Evolutionary conservation across 2,329 filamentous ascomycete genomes (phyloP).

Genomic region (Dactylonectria macrodidyma): DNA sequence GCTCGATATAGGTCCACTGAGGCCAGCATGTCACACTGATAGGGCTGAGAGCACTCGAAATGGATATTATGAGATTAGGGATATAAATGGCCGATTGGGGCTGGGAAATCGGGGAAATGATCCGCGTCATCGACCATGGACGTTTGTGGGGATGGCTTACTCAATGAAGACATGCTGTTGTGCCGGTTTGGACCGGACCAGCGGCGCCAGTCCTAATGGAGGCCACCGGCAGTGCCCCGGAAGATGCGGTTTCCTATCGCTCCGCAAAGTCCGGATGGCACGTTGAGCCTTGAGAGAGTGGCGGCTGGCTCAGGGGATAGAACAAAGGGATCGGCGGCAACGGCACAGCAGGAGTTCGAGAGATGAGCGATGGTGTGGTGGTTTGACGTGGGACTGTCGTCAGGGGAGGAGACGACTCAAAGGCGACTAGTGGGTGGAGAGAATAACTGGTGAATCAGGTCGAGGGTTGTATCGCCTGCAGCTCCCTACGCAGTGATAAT

Average conservation of each 20-base stretch:
- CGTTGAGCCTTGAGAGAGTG: constrained; percentile 17
- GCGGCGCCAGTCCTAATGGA: constrained; percentile 43
- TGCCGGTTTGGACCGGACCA: constrained; percentile 30
- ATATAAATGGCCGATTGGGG: constrained; percentile 11
- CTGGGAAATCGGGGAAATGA: constrained; percentile 28
- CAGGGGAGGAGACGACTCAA: neutral
- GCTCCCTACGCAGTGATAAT: neutral
- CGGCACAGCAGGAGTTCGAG: neutral
- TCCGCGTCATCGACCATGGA: constrained; percentile 34
- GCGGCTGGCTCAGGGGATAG: neutral
- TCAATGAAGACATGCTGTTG: constrained; percentile 49
- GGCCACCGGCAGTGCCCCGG: constrained; percentile 32
- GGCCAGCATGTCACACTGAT: constrained; percentile 8
- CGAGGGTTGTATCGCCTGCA: neutral
- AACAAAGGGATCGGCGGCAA: neutral
- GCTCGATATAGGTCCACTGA: neutral
- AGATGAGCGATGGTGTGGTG: neutral
- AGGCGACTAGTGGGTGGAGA: neutral
- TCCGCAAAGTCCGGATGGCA: constrained; percentile 17
- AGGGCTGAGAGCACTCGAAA: constrained; percentile 6
- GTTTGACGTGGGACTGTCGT: neutral
- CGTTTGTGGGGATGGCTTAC: constrained; percentile 46
- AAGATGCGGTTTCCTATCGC: constrained; percentile 37
- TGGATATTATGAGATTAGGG: neutral
- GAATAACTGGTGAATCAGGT: neutral